Percentiles rank a stretch among this genome's conserved stretches.
Conservation (phyloP, 1,284 basidiomycete species). For the Peniophora sp. region DNA sequence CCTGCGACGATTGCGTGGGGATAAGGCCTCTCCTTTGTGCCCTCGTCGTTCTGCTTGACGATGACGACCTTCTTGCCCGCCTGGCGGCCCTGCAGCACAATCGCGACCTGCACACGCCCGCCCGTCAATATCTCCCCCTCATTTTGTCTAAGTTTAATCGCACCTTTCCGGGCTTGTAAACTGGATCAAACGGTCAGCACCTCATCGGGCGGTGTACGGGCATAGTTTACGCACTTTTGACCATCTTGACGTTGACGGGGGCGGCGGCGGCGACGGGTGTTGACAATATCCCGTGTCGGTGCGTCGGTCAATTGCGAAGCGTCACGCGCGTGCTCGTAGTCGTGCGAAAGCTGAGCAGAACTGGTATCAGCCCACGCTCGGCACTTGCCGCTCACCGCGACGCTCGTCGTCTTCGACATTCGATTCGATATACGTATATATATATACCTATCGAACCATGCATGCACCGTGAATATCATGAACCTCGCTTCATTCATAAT, state of each 20-base stretch:
- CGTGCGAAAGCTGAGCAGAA: conserved; percentile 7
- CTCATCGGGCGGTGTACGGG: not conserved
- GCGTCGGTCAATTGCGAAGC: not conserved
- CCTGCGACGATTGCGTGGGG: conserved; percentile 95
- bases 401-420: no score
- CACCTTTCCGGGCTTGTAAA: conserved; percentile 98
- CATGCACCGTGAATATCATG: no score
- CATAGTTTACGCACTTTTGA: conserved; percentile 43
- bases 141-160: conserved; percentile 9
- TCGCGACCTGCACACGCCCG: conserved; percentile 59
- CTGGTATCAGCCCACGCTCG: no score
- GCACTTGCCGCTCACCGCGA: no score
- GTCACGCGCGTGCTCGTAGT: not conserved
- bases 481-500: no score
- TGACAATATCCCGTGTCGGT: not conserved
- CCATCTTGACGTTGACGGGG: conserved; percentile 42
- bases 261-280: conserved; percentile 1
- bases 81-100: conserved; percentile 94
- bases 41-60: conserved; percentile 84
- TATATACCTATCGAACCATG: no score
- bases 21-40: conserved; percentile 85
- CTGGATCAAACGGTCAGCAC: conserved; percentile 36
- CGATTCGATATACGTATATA: no score
- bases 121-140: not conserved
- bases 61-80: conserved; percentile 92